Base-by-base conservation (phyloP, 257 asterid genomes). In the Echites panduratus region DNA sequence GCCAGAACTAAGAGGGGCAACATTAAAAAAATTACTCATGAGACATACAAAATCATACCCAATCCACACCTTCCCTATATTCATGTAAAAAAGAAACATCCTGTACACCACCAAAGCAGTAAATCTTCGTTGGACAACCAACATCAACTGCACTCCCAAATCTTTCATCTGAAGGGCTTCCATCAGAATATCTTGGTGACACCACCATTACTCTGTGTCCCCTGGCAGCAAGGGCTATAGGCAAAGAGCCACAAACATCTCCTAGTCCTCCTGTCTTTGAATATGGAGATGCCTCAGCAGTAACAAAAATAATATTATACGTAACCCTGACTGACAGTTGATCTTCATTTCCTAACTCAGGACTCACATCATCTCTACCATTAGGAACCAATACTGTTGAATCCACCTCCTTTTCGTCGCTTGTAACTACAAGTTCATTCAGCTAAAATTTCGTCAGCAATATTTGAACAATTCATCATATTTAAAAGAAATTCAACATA, bases 161-260 rank as follows among this genome's bases (percentile, higher is more conserved):
- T 59, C 75, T 88, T 72, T 88, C 68, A 79, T 92, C 88, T 7
- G 90, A 81, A 67, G 82, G 67, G 48, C 83, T 78, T 71, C 98
- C 97, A 48, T 68, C 72, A 80, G 86, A 59, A 82, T 95, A 95
- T 82, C 88, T 86, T 29, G 99, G 99, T 66, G 90, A 90, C 50
- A 95, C 96, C 10, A 95, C 99, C 98, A 95, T 95, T 68, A 90
- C 96, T 13, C 99, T 97, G 76, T 92, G 97, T 14, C 97, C 98
- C 66, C 96, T 87, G 8, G 80, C 80, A 66, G 97, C 97, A 40
- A 95, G 79, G 69, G 99, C 95, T 68, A 92, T 82, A 64, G 99
- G 99, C 76, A 95, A 83, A 57, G 98, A 89, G 48, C 99, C 99
- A 82, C 99, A 95, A 68, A 95, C 99, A 79, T 95, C 99, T 70